Conservation (phyloP, 805 yeast genomes). For the Kuraishia floccosa region DNA sequence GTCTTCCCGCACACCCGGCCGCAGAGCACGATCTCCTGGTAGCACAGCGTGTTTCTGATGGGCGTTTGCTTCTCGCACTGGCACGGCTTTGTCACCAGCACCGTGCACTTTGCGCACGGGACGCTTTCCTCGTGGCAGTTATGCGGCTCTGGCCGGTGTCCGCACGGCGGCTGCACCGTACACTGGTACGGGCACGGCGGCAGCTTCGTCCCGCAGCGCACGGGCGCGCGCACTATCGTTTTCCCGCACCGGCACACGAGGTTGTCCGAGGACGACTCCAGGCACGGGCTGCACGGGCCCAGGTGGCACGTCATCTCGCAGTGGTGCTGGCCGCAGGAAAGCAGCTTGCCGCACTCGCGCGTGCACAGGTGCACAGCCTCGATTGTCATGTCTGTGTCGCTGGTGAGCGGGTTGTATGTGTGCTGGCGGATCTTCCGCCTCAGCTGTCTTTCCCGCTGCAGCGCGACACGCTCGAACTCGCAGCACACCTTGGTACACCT, state of each 20-base stretch:
- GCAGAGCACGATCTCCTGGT: slow-evolving; percentile 60
- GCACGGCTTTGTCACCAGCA: slow-evolving; percentile 15
- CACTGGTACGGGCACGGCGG: slow-evolving; percentile 63
- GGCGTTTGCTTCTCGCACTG: slow-evolving; percentile 17
- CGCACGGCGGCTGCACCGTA: slow-evolving; percentile 45
- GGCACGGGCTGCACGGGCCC: slow-evolving; percentile 73
- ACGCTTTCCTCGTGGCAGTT: slow-evolving; percentile 59
- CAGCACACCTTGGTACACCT: slow-evolving; percentile 65
- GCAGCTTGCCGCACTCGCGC: slow-evolving; percentile 45
- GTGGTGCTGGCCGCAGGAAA: slow-evolving; percentile 54
- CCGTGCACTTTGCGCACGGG: slow-evolving; percentile 71
- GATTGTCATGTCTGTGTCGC: slow-evolving; percentile 40
- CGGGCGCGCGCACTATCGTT: slow-evolving; percentile 72
- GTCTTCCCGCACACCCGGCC: slow-evolving; percentile 46
- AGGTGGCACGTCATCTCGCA: slow-evolving; percentile 67
- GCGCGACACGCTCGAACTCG: slow-evolving; percentile 49
- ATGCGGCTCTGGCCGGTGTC: slow-evolving; percentile 62
- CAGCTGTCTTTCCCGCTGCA: slow-evolving; percentile 38
- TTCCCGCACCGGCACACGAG: slow-evolving; percentile 72
- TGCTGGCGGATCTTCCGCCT: slow-evolving; percentile 38
- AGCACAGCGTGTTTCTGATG: slow-evolving; percentile 59
- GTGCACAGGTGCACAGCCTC: slow-evolving; percentile 73
- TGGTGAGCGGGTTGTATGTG: slow-evolving; percentile 11
- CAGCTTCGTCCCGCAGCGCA: slow-evolving; percentile 66
- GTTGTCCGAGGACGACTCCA: slow-evolving; percentile 74